Base-by-base conservation (phyloP, 306 rosid genomes). In the Trichosanthes truncata region DNA sequence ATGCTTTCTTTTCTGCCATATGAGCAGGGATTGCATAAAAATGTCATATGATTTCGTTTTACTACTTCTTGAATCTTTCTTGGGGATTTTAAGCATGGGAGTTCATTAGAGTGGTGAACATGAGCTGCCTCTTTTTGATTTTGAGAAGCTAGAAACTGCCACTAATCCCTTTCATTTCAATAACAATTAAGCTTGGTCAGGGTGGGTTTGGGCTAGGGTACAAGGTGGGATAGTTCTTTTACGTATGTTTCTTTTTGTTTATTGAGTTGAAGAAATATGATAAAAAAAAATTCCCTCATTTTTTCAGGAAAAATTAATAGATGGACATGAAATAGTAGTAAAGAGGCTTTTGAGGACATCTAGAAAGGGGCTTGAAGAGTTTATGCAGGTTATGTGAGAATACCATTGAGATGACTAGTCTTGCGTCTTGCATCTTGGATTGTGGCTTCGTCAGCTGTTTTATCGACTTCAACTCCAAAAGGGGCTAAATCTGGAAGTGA, bases 121-220 rank as follows among this genome's bases (percentile, higher is more conserved):
- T 65, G 18, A 81, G n/a, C n/a, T n/a, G n/a, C n/a, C n/a, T n/a
- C n/a, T n/a, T n/a, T n/a, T n/a, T n/a, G 80, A 79, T 76, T 79
- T 87, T 71, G 81, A 78, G 74, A 65, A 69, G 72, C 56, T 84
- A 26, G 86, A 77, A 46, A 62, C 53, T 83, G 88, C 90, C 81
- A 87, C 90, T 7, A 56, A 87, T 73, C 31, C 75, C 74, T 87
- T 84, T 71, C 77, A 82, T 43, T 67, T 13, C 2, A 36, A 67
- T 66, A 84, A 74, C 46, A n/a, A n/a, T n/a, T n/a, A 79, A 65
- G 53, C 84, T 84, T 36, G 87, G 87, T 0, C 55, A 84, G 31
- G 63, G 85, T 21, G 63, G 63, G 11, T 57, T 57, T 57, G 63
- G 63, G 0, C 63, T 31, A 7, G 63, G 21, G 21, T 57, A 57